Conservation (phyloP, 108 stramenopile genomes). For the Cylindrotheca closterium region DNA sequence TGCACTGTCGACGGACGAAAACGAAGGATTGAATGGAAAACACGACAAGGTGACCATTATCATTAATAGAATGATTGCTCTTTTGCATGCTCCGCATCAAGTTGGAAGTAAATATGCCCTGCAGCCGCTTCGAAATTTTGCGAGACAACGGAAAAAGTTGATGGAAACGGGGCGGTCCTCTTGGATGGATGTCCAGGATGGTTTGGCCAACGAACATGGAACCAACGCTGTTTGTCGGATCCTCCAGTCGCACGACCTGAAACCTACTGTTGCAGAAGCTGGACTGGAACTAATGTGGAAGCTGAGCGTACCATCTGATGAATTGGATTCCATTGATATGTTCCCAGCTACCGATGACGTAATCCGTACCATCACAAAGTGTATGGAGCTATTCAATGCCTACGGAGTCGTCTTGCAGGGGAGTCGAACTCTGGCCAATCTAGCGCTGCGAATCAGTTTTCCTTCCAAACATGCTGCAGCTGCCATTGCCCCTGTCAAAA, state of each 20-base stretch:
- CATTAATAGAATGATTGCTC: conserved; percentile 4
- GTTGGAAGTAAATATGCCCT: conserved; percentile 15
- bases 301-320: conserved; percentile 23
- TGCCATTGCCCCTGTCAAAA: neutral
- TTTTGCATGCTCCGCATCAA: conserved; percentile 2
- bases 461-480: conserved; percentile 8
- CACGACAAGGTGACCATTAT: conserved; percentile 4
- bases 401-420: conserved; percentile 10
- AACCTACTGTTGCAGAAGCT: conserved; percentile 11
- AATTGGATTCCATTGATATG: conserved; percentile 1
- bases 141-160: conserved; percentile 18
- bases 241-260: neutral
- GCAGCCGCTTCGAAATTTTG: conserved; percentile 16
- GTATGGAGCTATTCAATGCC: conserved; percentile 12
- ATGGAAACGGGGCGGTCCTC: conserved; percentile 12
- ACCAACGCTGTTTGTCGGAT: conserved; percentile 8
- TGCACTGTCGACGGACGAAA: conserved; percentile 17
- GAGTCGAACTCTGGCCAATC: conserved; percentile 18
- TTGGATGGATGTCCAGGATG: conserved; percentile 7
- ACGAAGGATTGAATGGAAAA: conserved; percentile 20
- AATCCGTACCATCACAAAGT: conserved; percentile 4
- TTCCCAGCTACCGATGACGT: conserved; percentile 1
- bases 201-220: neutral
- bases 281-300: conserved; percentile 24
- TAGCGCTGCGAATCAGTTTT: conserved; percentile 8